phyloP scores from a whole-genome alignment of 345 rosid genomes.

The Heritiera littoralis region DNA sequence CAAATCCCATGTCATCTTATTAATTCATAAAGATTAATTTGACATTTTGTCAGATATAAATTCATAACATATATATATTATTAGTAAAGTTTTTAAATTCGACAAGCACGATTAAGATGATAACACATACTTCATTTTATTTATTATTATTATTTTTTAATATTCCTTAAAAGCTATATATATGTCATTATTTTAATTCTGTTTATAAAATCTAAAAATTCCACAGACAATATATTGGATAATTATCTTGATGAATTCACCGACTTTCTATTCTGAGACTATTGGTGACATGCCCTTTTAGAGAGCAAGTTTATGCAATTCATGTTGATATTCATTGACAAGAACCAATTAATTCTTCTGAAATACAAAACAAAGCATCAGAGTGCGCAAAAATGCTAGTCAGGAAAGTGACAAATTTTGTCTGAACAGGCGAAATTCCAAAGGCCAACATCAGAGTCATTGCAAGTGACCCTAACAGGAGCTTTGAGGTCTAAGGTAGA shows the following conservation, averaged over 20 bases:
- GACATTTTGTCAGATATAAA: too few relatives aligned
- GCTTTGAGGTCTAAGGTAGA: conserved; percentile 59
- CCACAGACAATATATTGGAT: too few relatives aligned
- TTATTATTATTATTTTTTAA: too few relatives aligned
- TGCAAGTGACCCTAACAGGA: conserved; percentile 63
- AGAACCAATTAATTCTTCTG: not conserved
- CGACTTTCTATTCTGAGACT: not conserved
- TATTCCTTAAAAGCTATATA: too few relatives aligned
- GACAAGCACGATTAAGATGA: too few relatives aligned
- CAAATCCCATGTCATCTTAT: too few relatives aligned
- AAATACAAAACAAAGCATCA: not conserved
- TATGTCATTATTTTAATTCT: too few relatives aligned
- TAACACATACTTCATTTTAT: too few relatives aligned
- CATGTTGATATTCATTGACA: not conserved
- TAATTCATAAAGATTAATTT: too few relatives aligned
- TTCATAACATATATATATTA: too few relatives aligned
- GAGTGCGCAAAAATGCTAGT: not conserved
- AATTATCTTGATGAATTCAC: not conserved
- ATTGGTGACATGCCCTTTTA: not conserved
- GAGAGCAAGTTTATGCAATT: not conserved
- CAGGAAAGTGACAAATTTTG: not conserved
- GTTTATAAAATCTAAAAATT: too few relatives aligned
- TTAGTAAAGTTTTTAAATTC: too few relatives aligned
- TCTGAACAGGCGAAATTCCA: conserved; percentile 61
- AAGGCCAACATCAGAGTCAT: conserved; percentile 57